phyloP scores from a whole-genome alignment of 176 grass and related monocot species.

The Zoysia pacifica region DNA sequence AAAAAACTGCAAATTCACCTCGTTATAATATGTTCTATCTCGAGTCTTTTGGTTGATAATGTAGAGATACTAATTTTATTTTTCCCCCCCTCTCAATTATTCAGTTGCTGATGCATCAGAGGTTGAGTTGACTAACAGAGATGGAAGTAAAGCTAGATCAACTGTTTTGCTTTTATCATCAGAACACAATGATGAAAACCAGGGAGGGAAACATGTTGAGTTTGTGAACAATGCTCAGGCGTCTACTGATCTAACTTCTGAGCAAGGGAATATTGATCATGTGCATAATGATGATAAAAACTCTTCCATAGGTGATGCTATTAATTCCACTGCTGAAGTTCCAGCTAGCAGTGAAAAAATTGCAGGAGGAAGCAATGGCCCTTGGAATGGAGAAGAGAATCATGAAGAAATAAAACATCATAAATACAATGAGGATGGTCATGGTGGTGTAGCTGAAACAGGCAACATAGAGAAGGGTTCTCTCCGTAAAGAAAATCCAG shows the following conservation, averaged over 20 bases:
- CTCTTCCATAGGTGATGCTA: conserved; percentile 13
- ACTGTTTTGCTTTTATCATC: conserved; percentile 22
- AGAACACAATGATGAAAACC: conserved; percentile 29
- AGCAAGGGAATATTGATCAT: conserved; percentile 31
- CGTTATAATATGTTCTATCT: conserved; percentile 9
- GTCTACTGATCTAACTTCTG: conserved; percentile 37
- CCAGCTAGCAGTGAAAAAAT: conserved; percentile 24
- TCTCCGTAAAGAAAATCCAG: conserved; percentile 38
- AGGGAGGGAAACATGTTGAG: conserved; percentile 25
- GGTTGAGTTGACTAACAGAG: conserved; percentile 24
- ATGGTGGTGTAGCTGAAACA: conserved; percentile 34
- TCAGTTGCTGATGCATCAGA: conserved; percentile 38
- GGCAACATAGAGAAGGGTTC: conserved; percentile 37
- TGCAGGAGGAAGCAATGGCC: conserved; percentile 26
- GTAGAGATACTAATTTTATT: conserved; percentile 14
- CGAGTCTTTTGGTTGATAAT: background rate
- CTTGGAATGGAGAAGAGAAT: conserved; percentile 11
- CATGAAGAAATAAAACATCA: conserved; percentile 6
- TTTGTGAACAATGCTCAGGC: conserved; percentile 37
- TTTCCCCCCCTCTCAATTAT: conserved; percentile 1
- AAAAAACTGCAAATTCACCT: conserved; percentile 3
- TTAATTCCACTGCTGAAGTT: conserved; percentile 26
- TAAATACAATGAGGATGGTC: conserved; percentile 13
- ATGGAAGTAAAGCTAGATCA: conserved; percentile 30
- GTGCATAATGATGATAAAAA: conserved; percentile 32